Evolutionary conservation across 495 filamentous ascomycete genomes (phyloP), one percentile per base, ranked within the genome.

Genomic region (Hypoxylon fuscum): DNA sequence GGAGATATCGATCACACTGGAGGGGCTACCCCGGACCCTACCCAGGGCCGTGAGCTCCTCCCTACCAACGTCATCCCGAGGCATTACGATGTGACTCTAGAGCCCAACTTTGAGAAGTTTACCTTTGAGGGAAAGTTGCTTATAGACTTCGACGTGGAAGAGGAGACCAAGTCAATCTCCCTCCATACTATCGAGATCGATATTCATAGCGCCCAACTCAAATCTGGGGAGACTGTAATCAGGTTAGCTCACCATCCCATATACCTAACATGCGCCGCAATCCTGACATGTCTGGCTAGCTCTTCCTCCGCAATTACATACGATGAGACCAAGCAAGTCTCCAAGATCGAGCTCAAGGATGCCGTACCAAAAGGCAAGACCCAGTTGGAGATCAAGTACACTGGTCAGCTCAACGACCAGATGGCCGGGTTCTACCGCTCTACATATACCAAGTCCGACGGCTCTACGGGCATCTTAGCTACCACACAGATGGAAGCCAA

Each of bases 131-230:
- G 89, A 34, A 85, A 76, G 47, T 87, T 90, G 9, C 75, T 81
- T 21, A 88, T 92, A 68, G 83, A 89, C 64, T 85, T 98, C 67
- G 89, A 96, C 69, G 88, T 97, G 31, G 80, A 82, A 55, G 91
- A 97, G 70, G 90, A 95, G 64, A 90, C 91, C 60, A 91, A 81
- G 63, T 92, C 90, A 20, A 88, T 98, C 69, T 87, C 92, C 31
- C 85, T 98, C 61, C 96, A 98, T 74, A 88, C 90, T 48, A 78
- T 92, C 62, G 90, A 97, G 66, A 81, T 98, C 64, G 86, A 94
- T 20, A 90, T 97, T 64, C 87, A 94, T 71, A 86, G 80, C 55
- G 90, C 89, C 61, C 85, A 82, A 41, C 76, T 98, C 66, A 78
- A 73, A 14, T 82, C 81, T 29, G 85, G 75, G 23, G 81, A 79